These are phyloP conservation scores for Agarophyton chilense DNA, from an alignment of 23 red algal genomes.

Conservation along the genomic window DNA sequence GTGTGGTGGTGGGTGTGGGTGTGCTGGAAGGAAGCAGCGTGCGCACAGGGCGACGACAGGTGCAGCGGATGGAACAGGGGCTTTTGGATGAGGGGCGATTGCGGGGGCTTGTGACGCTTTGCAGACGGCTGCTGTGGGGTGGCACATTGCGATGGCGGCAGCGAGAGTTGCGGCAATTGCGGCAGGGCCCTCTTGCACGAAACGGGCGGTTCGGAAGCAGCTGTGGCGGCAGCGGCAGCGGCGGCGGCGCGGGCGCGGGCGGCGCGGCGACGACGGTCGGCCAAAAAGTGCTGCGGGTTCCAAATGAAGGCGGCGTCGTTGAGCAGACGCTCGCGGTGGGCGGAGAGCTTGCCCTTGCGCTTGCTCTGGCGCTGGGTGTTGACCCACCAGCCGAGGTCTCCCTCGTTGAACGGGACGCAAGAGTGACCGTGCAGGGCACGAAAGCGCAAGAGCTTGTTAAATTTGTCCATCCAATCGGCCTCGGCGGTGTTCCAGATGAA, in stretches of 20 bases:
- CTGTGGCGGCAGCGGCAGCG: too few relatives aligned
- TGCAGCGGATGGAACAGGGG: background rate
- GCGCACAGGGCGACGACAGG: background rate
- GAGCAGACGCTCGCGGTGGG: slow-evolving; percentile 32
- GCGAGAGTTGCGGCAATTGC: background rate
- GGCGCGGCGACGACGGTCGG: slow-evolving; percentile 9
- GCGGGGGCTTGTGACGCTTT: slow-evolving; percentile 27
- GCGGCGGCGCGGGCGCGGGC: slow-evolving; percentile 17
- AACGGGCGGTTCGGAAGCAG: too few relatives aligned
- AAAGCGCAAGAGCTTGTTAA: slow-evolving; percentile 43
- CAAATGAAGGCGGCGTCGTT: slow-evolving; percentile 45
- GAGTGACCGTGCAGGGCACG: slow-evolving; percentile 33
- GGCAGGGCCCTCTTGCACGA: background rate
- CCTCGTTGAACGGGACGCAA: slow-evolving; percentile 61
- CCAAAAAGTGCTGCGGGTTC: slow-evolving; percentile 51
- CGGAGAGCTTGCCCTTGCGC: slow-evolving; percentile 52
- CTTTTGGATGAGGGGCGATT: slow-evolving; percentile 8
- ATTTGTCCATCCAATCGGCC: slow-evolving; percentile 65
- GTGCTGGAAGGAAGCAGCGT: background rate
- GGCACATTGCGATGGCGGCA: background rate
- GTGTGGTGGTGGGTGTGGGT: background rate
- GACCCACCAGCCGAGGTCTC: slow-evolving; percentile 62
- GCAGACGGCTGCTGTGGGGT: background rate
- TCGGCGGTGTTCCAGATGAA: slow-evolving; percentile 68
- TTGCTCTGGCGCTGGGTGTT: slow-evolving; percentile 59